Evolutionary conservation across 2,329 filamentous ascomycete species (phyloP).

Genomic region (Metarhizium brunneum): DNA sequence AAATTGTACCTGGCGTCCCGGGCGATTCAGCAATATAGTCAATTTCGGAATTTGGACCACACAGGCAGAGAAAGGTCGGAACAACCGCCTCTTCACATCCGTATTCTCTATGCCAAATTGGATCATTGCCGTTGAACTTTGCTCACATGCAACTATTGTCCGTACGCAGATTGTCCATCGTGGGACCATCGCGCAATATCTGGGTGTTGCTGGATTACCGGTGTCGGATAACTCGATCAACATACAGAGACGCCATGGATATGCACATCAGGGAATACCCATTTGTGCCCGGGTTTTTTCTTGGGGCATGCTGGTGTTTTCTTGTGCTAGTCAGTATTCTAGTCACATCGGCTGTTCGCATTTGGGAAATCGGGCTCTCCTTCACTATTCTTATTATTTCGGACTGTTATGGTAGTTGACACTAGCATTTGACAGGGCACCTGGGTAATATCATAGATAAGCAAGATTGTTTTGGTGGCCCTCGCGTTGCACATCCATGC

Average conservation of each 20-base stretch:
- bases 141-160: background rate
- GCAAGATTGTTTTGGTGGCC: too few species aligned
- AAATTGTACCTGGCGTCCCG: too few species aligned
- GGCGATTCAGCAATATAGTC: too few species aligned
- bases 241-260: background rate
- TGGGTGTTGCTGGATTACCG: background rate
- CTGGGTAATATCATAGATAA: background rate
- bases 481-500: too few species aligned
- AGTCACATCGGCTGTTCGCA: background rate
- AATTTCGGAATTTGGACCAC: too few species aligned
- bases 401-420: background rate
- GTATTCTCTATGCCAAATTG: background rate
- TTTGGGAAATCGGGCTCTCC: background rate
- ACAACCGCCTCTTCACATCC: background rate
- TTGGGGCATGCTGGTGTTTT: background rate
- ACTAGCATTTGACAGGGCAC: background rate
- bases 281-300: background rate
- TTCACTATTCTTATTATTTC: background rate
- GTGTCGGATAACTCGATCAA: background rate
- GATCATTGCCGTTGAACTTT: background rate
- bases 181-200: background rate
- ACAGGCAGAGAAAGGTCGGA: too few species aligned
- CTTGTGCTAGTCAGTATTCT: background rate
- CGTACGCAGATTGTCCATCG: background rate
- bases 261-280: background rate